A percentile compares a stretch with the other conserved stretches of the same genome.
These are phyloP conservation scores for Cystobasidiaceae sp. DNA, from an alignment of 1,284 basidiomycete species.

Conservation along the genomic window DNA sequence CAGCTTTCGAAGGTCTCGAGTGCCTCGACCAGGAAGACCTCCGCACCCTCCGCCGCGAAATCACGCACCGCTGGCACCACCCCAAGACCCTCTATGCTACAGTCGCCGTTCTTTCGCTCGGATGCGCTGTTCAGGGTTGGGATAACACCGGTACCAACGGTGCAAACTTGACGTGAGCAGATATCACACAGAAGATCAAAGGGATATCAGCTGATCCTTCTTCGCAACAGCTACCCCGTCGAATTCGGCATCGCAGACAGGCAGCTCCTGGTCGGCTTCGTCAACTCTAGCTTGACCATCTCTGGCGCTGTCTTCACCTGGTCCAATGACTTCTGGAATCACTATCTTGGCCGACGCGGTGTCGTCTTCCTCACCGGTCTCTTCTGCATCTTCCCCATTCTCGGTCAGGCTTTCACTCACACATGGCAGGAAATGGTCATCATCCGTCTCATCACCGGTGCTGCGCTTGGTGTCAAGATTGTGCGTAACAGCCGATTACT, in stretches of 20 bases:
- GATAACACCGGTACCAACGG: constrained; percentile 37
- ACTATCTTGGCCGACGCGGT: constrained; percentile 57
- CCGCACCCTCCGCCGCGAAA: constrained; percentile 38
- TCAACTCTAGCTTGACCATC: constrained; percentile 36
- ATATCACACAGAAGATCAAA: background rate
- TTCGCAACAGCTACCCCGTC: background rate
- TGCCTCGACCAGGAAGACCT: constrained; percentile 42
- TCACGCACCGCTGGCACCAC: constrained; percentile 43
- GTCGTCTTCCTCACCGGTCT: constrained; percentile 63
- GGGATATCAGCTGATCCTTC: background rate
- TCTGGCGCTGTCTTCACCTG: constrained; percentile 34
- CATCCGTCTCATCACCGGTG: constrained; percentile 46
- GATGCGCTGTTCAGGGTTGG: constrained; percentile 51
- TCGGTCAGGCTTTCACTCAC: constrained; percentile 57
- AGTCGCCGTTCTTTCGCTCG: constrained; percentile 43
- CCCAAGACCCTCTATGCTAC: constrained; percentile 42
- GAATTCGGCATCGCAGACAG: constrained; percentile 39
- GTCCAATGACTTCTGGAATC: constrained; percentile 33
- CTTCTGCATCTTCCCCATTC: constrained; percentile 54
- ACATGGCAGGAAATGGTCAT: constrained; percentile 55
- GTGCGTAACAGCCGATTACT: background rate
- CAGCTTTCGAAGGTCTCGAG: constrained; percentile 23
- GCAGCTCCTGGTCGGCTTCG: constrained; percentile 45
- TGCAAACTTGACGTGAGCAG: constrained; percentile 26
- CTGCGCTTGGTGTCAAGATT: background rate